Evolutionary conservation across 208 protist species (phyloP).

Genomic region (Wallacemonas collosoma): DNA sequence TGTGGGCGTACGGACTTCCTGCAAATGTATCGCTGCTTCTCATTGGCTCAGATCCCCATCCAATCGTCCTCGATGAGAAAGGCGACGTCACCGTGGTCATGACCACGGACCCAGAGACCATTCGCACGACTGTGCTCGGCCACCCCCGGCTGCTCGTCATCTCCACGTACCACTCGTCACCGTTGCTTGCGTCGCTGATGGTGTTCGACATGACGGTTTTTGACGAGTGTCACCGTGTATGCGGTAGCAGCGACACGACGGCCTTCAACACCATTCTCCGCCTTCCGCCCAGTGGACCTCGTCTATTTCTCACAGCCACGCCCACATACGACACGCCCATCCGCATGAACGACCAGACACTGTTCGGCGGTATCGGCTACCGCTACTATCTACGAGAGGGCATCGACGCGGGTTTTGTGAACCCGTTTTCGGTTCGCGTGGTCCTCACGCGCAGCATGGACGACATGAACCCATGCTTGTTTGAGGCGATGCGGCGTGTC

Average conservation of each 20-base stretch:
- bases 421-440: conserved; percentile 67
- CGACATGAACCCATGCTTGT: conserved; percentile 71
- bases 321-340: conserved; percentile 82
- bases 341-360: conserved; percentile 62
- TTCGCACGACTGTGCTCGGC: conserved; percentile 43
- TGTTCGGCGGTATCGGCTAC: conserved; percentile 78
- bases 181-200: conserved; percentile 43
- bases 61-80: conserved; percentile 34
- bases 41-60: conserved; percentile 56
- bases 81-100: conserved; percentile 31
- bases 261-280: conserved; percentile 75
- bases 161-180: conserved; percentile 81
- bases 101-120: conserved; percentile 58
- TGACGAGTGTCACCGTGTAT: conserved; percentile 85
- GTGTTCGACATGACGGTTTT: conserved; percentile 66
- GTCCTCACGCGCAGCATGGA: conserved; percentile 50
- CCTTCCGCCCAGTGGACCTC: conserved; percentile 39
- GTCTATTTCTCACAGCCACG: conserved; percentile 77
- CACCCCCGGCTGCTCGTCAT: conserved; percentile 46
- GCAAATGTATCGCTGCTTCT: conserved; percentile 48
- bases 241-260: conserved; percentile 56
- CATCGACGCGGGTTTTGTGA: conserved; percentile 75
- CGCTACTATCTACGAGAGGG: conserved; percentile 82
- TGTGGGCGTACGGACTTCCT: conserved; percentile 61
- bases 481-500: conserved; percentile 72